Base-by-base conservation (phyloP, 192 early-diverging fungal species). In the Gonapodya prolifera region DNA sequence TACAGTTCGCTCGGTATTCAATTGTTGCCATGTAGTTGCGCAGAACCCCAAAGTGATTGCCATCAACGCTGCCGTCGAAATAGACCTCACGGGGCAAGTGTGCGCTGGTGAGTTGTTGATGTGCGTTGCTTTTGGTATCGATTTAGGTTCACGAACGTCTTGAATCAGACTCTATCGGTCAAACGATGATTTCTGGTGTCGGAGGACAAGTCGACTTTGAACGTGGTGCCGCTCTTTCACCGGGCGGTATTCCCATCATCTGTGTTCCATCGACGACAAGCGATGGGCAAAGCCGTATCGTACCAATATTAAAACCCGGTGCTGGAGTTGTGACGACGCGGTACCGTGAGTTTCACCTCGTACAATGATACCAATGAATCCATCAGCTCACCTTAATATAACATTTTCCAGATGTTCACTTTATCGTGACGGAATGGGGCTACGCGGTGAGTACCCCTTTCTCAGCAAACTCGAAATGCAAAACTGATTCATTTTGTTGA, bases 131-230 rank as follows among this genome's bases (percentile, higher is more conserved):
- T 8, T 16, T 16, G 45, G 23, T 8, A 23, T 23, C 45, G 45
- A 61, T 61, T 23, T 61, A 23, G 23, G 23, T 16, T 23, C 45
- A 8, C 45, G 45, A 8, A 8, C 45, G 8, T 23, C 45, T 75
- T n/a, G 8, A 2, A 2, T 23, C 35, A 18, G 86, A 86, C 69
- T 85, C 83, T 23, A 77, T 87, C 1, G 86, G 86, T 0, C 78
- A 75, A 69, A 35, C 34, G 1, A 80, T 82, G 81, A 82, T 87
- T 35, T 83, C 82, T 30, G 86, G 86, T 35, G 86, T 87, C 0
- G 86, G 86, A 8, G 84, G 85, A 0, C 86, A 87, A 75, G 81
- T 86, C 30, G 85, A 87, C 69, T 87, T 87, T 71, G 86, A 87
- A 75, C 80, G 84, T 1, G 86, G 86, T 35, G 86, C 86, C 0